Evolutionary conservation across 2,329 filamentous ascomycete genomes (phyloP), one percentile per base, ranked within the genome.

Genomic region (Trichocomaceae sp.): DNA sequence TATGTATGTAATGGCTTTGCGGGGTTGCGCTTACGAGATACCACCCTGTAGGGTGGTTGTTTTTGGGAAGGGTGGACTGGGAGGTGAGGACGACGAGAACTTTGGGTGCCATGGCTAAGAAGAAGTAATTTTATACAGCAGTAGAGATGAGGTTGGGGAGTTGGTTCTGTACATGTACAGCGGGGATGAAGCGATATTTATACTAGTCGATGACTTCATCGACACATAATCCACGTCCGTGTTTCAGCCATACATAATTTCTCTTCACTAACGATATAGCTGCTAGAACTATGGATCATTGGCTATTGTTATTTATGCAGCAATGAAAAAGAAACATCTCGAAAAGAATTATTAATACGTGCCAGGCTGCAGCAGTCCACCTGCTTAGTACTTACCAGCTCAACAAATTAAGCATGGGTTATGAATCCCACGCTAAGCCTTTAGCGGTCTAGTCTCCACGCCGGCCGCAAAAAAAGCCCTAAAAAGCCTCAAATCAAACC

Each of bases 51-150:
- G 79, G 78, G 53, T 73, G 69, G 59, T 69, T 68, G 45, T 66
- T 69, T 62, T 66, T 63, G 50, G 72, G 73, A 50, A 79, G 69
- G 58, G 72, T 69, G 60, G 70, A 68, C 67, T 81, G 77, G 58
- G 84, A 88, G 60, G 83, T 87, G 58, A 89, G 81, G 56, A 90
- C 82, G 68, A 88, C 73, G 73, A 90, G 84, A 60, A 89, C 73
- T 69, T 85, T 86, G 39, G 77, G 77, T 5, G 69, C 58, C 59
- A 61, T 61, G 35, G 17, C 49, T 29, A 29, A 10, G 8, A 5
- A 29, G 10, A 29, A 29, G 5, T 22, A 29, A 10, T 49, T 26
- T 26, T 3, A 26, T 26, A 26, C 23, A 26, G 23, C 23, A 22
- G 29, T 47, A 6, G 22, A 31, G 9, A 20, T 2, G n/a, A 20